A percentile compares a stretch with the other conserved stretches of the same genome.
Conservation (phyloP, 345 rosid genomes). For the Nasturtium officinale region DNA sequence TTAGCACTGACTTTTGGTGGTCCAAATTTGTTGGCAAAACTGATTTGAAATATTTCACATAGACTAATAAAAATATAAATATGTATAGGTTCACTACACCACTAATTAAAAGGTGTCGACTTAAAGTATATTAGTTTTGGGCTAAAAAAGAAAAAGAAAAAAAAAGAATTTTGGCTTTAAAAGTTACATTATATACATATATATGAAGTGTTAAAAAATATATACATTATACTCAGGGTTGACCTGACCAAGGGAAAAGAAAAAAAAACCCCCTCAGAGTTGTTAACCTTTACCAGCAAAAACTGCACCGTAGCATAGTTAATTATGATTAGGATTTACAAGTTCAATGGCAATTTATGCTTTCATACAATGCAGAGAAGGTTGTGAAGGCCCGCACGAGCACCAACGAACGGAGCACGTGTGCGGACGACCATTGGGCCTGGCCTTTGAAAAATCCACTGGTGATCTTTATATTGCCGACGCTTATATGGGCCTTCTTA, state of each 20-base stretch:
- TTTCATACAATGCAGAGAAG: conserved; percentile 39
- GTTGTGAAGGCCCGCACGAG: conserved; percentile 46
- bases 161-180: background rate
- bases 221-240: no score
- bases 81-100: no score
- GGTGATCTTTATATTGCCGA: conserved; percentile 78
- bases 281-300: background rate
- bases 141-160: no score
- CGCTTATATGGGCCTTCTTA: conserved; percentile 78
- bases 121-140: background rate
- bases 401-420: conserved; percentile 60
- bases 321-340: conserved; percentile 1
- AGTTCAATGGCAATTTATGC: background rate
- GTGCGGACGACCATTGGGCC: conserved; percentile 83
- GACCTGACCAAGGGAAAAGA: background rate
- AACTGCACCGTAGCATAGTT: background rate
- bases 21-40: background rate
- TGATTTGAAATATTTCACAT: background rate
- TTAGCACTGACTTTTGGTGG: background rate
- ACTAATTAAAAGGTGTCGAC: background rate
- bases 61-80: background rate
- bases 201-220: no score
- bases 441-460: conserved; percentile 54
- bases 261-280: background rate
- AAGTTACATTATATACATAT: no score